Conservation (phyloP, 805 yeast genomes). For the Myxozyma lipomycoides region DNA sequence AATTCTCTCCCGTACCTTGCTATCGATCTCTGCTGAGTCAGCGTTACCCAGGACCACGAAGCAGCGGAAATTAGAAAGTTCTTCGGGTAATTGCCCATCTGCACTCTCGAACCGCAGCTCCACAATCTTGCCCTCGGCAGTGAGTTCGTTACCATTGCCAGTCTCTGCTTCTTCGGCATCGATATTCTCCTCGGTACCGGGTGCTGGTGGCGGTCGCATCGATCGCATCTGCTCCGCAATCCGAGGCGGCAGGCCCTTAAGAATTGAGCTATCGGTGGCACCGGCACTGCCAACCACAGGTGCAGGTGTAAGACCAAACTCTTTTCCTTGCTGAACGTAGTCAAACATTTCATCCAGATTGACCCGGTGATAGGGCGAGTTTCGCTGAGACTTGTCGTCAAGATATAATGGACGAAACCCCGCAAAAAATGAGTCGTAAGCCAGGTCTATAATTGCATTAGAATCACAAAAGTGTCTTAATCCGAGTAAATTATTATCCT, state of each 20-base stretch:
- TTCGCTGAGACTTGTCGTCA: neutral
- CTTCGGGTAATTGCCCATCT: constrained; percentile 2
- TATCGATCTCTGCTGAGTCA: neutral
- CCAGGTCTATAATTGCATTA: constrained; percentile 10
- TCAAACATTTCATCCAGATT: constrained; percentile 8
- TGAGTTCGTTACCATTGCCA: neutral
- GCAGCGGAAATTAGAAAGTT: constrained; percentile 13
- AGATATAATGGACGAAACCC: constrained; percentile 23
- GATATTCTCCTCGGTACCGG: constrained; percentile 10
- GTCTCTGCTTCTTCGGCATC: constrained; percentile 9
- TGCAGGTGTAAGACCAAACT: constrained; percentile 16
- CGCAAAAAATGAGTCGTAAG: constrained; percentile 23
- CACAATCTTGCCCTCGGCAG: constrained; percentile 1
- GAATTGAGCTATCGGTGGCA: constrained; percentile 12
- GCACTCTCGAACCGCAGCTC: constrained; percentile 11
- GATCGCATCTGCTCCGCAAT: constrained; percentile 18
- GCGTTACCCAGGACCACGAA: constrained; percentile 2
- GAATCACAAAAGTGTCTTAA: neutral
- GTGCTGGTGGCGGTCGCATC: constrained; percentile 18
- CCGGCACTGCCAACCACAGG: constrained; percentile 6
- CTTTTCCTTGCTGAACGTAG: constrained; percentile 4
- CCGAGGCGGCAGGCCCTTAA: constrained; percentile 10
- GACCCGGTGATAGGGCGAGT: constrained; percentile 1
- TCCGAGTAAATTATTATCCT: neutral
- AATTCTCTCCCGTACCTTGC: neutral